Evolutionary conservation across 768 basidiomycete genomes (phyloP).

Genomic region (Coprinopsis strossmayeri): DNA sequence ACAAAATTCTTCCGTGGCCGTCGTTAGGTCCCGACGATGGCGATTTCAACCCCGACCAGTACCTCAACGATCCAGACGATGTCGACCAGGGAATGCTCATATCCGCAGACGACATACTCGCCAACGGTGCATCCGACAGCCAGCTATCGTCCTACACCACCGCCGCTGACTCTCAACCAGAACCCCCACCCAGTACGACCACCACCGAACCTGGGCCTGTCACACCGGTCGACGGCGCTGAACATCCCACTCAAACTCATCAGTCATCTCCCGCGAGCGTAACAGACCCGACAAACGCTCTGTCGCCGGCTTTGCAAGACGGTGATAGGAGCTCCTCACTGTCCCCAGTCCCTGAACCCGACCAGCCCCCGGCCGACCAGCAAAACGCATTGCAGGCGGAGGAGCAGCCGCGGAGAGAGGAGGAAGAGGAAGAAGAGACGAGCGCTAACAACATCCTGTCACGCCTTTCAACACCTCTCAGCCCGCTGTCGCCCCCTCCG

Average conservation of each 20-base stretch:
- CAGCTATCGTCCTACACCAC: not conserved
- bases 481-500: conserved; percentile 66
- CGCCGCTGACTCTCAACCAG: not conserved
- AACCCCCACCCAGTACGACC: not conserved
- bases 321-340: conserved; percentile 50
- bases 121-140: not conserved
- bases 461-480: conserved; percentile 65
- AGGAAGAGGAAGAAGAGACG: conserved; percentile 33
- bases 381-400: conserved; percentile 18
- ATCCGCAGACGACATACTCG: conserved; percentile 3
- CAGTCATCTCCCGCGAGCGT: not conserved
- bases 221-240: not conserved
- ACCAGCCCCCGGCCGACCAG: conserved; percentile 25
- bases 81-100: not conserved
- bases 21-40: conserved; percentile 9
- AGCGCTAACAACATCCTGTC: conserved; percentile 23
- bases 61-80: conserved; percentile 8
- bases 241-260: not conserved
- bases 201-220: not conserved
- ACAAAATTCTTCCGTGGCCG: conserved; percentile 10
- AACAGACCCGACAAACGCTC: not conserved
- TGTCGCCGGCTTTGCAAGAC: conserved; percentile 18
- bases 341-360: conserved; percentile 46
- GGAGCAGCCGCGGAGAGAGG: conserved; percentile 26
- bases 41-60: conserved; percentile 9